Percentiles rank a stretch among this genome's conserved stretches.
Conservation (phyloP, 1,284 basidiomycete species). For the Athelia psychrophila region DNA sequence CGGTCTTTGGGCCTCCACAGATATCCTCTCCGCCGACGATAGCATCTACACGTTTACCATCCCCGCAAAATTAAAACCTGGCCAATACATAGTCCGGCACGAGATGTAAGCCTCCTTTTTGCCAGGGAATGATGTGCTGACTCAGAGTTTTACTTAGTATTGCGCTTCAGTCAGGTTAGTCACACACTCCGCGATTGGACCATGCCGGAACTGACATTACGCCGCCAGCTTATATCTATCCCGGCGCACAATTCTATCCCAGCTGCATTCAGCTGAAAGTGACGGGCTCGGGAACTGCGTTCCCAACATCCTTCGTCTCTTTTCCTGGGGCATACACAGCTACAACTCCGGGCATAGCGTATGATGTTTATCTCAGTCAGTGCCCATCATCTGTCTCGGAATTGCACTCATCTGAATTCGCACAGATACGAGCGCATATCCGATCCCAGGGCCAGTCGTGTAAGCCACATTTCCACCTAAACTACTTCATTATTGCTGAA, state of each 20-base stretch:
- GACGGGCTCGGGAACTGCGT: slow-evolving; percentile 44
- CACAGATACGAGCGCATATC: neutral
- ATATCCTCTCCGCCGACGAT: slow-evolving; percentile 34
- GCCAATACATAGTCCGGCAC: slow-evolving; percentile 49
- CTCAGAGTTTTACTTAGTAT: slow-evolving; percentile 23
- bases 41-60: slow-evolving; percentile 44
- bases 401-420: too few species aligned
- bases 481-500: neutral
- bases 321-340: slow-evolving; percentile 51
- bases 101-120: slow-evolving; percentile 33
- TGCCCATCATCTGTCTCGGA: neutral
- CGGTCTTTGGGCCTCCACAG: slow-evolving; percentile 43
- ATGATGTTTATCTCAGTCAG: slow-evolving; percentile 38
- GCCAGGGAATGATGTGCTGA: neutral
- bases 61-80: slow-evolving; percentile 38
- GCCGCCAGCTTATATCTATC: slow-evolving; percentile 32
- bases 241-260: slow-evolving; percentile 40
- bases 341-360: slow-evolving; percentile 40
- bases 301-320: slow-evolving; percentile 47
- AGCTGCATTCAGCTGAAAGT: slow-evolving; percentile 50
- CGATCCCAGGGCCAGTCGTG: neutral
- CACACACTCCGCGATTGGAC: neutral
- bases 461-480: neutral
- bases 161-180: slow-evolving; percentile 36
- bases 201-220: neutral